phyloP scores from a whole-genome alignment of 345 rosid species.

The Linum trigynum region DNA sequence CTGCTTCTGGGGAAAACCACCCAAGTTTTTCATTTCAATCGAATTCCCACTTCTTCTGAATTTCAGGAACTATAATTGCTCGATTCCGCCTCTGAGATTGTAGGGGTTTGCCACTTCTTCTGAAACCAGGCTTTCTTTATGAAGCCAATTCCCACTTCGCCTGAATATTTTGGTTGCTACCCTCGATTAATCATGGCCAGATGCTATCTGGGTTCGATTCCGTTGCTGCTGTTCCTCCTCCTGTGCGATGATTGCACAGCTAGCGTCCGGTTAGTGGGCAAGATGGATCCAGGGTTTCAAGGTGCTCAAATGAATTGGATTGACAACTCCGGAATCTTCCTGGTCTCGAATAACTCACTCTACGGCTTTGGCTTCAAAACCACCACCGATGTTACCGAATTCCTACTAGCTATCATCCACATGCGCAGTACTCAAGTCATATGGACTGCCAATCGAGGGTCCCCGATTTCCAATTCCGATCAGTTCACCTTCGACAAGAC shows the following conservation, averaged over 20 bases:
- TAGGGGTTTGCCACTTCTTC: too few species aligned
- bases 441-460: slow-evolving; percentile 75
- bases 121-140: too few species aligned
- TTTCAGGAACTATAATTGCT: too few species aligned
- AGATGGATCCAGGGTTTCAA: slow-evolving; percentile 34
- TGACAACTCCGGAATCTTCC: slow-evolving; percentile 53
- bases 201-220: neutral
- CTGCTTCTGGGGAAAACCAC: too few species aligned
- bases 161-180: too few species aligned
- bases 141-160: too few species aligned
- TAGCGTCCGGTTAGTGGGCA: slow-evolving; percentile 25
- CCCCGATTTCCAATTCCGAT: slow-evolving; percentile 59
- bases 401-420: slow-evolving; percentile 51
- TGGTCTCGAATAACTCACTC: slow-evolving; percentile 44
- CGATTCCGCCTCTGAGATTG: too few species aligned
- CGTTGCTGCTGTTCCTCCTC: slow-evolving; percentile 7
- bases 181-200: neutral
- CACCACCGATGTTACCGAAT: slow-evolving; percentile 34
- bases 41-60: too few species aligned
- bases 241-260: slow-evolving; percentile 21
- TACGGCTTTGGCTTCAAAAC: slow-evolving; percentile 57
- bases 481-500: slow-evolving; percentile 36
- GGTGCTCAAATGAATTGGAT: slow-evolving; percentile 75
- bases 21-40: too few species aligned
- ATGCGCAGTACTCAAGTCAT: slow-evolving; percentile 23